Percentiles rank a stretch among this genome's conserved stretches.
Evolutionary conservation across 169 alveolate genomes (phyloP).

Genomic region (Condylostoma magnum): DNA sequence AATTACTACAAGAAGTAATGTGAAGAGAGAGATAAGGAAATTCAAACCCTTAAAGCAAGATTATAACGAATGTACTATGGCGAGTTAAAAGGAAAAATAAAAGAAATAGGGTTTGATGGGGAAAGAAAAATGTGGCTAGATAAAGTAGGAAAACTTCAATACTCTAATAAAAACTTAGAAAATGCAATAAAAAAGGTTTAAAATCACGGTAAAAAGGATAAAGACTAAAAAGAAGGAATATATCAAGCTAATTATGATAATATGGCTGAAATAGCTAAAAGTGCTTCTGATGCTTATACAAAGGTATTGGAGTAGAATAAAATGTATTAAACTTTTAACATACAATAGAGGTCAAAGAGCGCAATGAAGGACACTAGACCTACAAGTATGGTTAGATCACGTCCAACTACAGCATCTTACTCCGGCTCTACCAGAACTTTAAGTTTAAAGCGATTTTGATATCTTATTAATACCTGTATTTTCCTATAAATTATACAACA

Average conservation of each 20-base stretch:
- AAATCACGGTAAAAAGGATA: neutral
- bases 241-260: slow-evolving; percentile 11
- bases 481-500: no score
- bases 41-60: neutral
- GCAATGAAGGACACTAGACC: no score
- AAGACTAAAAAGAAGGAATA: neutral
- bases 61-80: neutral
- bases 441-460: no score
- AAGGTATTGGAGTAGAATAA: neutral
- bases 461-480: no score
- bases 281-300: slow-evolving; percentile 19
- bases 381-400: neutral
- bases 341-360: neutral
- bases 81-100: slow-evolving; percentile 2
- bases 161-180: neutral
- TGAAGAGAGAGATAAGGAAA: slow-evolving; percentile 6
- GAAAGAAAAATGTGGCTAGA: slow-evolving; percentile 19
- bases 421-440: no score
- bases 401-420: neutral
- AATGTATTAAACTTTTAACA: neutral
- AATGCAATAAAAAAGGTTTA: neutral
- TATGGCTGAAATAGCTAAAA: slow-evolving; percentile 3
- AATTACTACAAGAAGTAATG: slow-evolving; percentile 1
- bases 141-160: neutral
- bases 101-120: slow-evolving; percentile 25